A percentile compares a stretch with the other conserved stretches of the same genome.
phyloP scores from a whole-genome alignment of 23 red algal species.

The Gracilaria vermiculophylla region DNA sequence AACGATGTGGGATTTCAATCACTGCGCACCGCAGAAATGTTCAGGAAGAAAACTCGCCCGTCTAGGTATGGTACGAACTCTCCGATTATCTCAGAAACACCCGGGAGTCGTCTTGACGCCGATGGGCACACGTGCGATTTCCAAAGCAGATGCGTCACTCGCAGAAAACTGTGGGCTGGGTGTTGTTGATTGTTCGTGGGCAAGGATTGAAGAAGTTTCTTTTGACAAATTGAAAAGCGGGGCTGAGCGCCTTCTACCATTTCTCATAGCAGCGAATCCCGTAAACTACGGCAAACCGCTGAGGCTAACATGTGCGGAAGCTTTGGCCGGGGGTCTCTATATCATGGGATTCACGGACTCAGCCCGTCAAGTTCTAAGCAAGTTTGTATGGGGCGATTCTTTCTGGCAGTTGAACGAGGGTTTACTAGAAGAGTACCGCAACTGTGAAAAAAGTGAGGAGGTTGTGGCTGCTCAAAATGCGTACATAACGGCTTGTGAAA shows the following conservation, averaged over 20 bases:
- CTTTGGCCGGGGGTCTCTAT: constrained; percentile 82
- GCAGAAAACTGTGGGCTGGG: constrained; percentile 58
- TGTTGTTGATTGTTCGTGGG: constrained; percentile 98
- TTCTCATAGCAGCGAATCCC: constrained; percentile 92
- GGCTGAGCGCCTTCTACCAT: constrained; percentile 76
- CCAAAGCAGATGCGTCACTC: constrained; percentile 44
- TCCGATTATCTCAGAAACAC: constrained; percentile 24
- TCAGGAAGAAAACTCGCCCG: constrained; percentile 87
- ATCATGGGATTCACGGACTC: constrained; percentile 53
- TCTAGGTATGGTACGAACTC: constrained; percentile 47
- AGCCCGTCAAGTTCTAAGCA: constrained; percentile 53
- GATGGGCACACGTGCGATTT: constrained; percentile 57
- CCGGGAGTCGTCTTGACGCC: constrained; percentile 83
- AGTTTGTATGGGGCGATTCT: constrained; percentile 85
- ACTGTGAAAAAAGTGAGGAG: constrained; percentile 42
- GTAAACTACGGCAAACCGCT: constrained; percentile 89
- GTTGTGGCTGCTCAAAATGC: constrained; percentile 78
- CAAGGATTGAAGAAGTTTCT: constrained; percentile 75
- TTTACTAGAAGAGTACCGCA: constrained; percentile 73
- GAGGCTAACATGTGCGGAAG: constrained; percentile 87
- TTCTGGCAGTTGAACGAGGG: constrained; percentile 87
- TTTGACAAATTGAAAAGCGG: constrained; percentile 65
- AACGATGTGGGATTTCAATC: constrained; percentile 92
- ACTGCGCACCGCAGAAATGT: constrained; percentile 91
- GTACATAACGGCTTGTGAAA: constrained; percentile 51